phyloP scores from a whole-genome alignment of 2,329 filamentous ascomycete genomes.

The Sporothrix brunneoviolacea region DNA sequence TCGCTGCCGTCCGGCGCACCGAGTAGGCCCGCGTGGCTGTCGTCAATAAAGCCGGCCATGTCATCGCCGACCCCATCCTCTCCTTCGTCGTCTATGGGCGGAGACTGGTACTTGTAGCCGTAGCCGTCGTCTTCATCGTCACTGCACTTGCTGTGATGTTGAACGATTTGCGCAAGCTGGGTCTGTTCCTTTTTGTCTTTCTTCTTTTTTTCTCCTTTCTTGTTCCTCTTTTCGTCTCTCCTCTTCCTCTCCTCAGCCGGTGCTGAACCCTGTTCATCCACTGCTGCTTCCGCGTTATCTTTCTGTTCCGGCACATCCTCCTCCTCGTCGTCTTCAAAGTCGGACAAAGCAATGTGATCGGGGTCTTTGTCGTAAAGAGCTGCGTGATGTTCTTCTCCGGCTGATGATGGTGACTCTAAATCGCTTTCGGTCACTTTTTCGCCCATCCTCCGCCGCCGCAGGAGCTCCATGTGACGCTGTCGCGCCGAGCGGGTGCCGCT shows the following conservation, averaged over 20 bases:
- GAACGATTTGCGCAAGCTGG: too few relatives aligned
- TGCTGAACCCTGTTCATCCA: not conserved
- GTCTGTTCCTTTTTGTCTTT: not conserved
- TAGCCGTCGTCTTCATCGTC: constrained; percentile 15
- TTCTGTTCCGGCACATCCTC: constrained; percentile 11
- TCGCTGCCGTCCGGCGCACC: constrained; percentile 15
- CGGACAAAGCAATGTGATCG: constrained; percentile 23
- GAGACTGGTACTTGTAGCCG: not conserved
- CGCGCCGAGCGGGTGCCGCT: constrained; percentile 19
- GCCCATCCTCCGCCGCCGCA: constrained; percentile 25
- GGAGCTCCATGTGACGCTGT: constrained; percentile 24
- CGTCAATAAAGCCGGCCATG: constrained; percentile 56
- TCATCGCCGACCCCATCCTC: constrained; percentile 19
- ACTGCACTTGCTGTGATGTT: constrained; percentile 4
- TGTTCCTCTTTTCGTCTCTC: not conserved
- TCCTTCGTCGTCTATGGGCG: not conserved
- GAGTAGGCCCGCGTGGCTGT: constrained; percentile 24
- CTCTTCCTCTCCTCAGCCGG: not conserved
- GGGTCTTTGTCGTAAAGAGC: constrained; percentile 27
- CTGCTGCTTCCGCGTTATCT: not conserved
- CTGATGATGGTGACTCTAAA: constrained; percentile 2
- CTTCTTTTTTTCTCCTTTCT: constrained; percentile 7
- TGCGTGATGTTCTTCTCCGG: constrained; percentile 15
- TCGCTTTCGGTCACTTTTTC: constrained; percentile 23
- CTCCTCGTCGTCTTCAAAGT: constrained; percentile 30